Percentiles rank a stretch among this genome's conserved stretches.
Evolutionary conservation across 2,329 filamentous ascomycete genomes (phyloP).

Genomic region (Teratosphaeria nubilosa): DNA sequence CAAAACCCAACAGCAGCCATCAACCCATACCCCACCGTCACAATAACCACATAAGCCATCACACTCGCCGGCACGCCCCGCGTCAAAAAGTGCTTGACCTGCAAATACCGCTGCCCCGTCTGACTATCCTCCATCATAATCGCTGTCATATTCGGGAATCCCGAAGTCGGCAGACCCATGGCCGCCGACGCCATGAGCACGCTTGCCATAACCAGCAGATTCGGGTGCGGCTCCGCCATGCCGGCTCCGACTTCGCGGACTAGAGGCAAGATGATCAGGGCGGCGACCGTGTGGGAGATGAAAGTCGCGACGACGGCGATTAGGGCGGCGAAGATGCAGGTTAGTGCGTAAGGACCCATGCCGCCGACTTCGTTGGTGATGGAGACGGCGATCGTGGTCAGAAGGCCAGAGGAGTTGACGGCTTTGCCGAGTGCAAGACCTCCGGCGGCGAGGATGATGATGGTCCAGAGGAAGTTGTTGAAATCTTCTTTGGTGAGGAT

Average conservation of each 20-base stretch:
- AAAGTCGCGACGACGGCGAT: constrained; percentile 94
- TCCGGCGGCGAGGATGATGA: constrained; percentile 94
- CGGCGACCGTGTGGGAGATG: constrained; percentile 94
- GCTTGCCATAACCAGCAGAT: constrained; percentile 86
- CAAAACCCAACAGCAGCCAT: constrained; percentile 64
- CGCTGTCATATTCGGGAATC: constrained; percentile 98
- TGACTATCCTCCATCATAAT: constrained; percentile 98
- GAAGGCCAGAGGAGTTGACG: constrained; percentile 81
- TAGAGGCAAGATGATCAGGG: constrained; percentile 84
- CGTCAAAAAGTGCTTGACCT: constrained; percentile 89
- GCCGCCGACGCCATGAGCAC: constrained; percentile 97
- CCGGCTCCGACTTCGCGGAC: constrained; percentile 73
- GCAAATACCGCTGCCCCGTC: constrained; percentile 81
- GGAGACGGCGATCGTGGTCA: constrained; percentile 72
- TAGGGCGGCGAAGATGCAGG: constrained; percentile 73
- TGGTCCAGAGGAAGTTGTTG: constrained; percentile 99
- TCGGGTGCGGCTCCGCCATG: constrained; percentile 87
- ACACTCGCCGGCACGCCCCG: constrained; percentile 83
- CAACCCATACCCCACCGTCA: constrained; percentile 81
- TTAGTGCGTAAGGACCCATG: constrained; percentile 73
- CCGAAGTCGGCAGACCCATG: constrained; percentile 91
- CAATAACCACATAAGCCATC: constrained; percentile 68
- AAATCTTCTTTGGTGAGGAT: constrained; percentile 98
- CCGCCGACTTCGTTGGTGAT: constrained; percentile 68
- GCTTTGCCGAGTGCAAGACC: constrained; percentile 87